Evolutionary conservation across 306 rosid genomes (phyloP).

Genomic region (Cucumis sativus): DNA sequence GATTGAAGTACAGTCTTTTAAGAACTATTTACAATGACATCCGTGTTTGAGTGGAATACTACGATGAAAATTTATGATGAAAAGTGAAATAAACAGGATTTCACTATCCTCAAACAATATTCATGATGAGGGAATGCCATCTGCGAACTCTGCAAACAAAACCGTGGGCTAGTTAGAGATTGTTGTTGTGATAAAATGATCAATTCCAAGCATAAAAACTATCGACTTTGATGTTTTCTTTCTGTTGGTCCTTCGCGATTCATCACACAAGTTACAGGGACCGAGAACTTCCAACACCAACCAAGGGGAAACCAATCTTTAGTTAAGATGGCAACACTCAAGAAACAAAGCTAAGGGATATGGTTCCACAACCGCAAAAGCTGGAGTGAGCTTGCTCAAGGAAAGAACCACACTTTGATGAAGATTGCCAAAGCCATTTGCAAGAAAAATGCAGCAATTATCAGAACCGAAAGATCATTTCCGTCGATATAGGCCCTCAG

Average conservation of each 20-base stretch:
- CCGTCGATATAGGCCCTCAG: conserved; percentile 44
- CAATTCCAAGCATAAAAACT: neutral
- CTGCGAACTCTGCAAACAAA: neutral
- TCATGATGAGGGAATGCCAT: neutral
- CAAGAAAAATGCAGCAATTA: conserved; percentile 66
- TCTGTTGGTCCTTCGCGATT: neutral
- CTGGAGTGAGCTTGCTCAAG: conserved; percentile 24
- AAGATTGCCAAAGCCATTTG: conserved; percentile 85
- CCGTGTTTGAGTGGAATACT: neutral
- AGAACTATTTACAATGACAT: neutral
- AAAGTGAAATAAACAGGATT: neutral
- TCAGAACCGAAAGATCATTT: conserved; percentile 40
- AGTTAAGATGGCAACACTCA: conserved; percentile 3
- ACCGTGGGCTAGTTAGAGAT: neutral
- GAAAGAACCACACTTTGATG: conserved; percentile 95
- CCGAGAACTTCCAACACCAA: conserved; percentile 9
- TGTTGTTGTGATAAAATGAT: neutral
- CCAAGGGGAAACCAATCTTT: neutral
- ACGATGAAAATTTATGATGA: neutral
- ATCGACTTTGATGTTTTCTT: neutral
- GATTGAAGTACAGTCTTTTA: neutral
- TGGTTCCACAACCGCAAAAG: conserved; percentile 5
- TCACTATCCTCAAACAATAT: neutral
- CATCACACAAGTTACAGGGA: neutral
- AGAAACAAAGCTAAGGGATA: conserved; percentile 4